Evolutionary conservation across 2,329 filamentous ascomycete species (phyloP).

Genomic region (Sarocladiaceae sp.): DNA sequence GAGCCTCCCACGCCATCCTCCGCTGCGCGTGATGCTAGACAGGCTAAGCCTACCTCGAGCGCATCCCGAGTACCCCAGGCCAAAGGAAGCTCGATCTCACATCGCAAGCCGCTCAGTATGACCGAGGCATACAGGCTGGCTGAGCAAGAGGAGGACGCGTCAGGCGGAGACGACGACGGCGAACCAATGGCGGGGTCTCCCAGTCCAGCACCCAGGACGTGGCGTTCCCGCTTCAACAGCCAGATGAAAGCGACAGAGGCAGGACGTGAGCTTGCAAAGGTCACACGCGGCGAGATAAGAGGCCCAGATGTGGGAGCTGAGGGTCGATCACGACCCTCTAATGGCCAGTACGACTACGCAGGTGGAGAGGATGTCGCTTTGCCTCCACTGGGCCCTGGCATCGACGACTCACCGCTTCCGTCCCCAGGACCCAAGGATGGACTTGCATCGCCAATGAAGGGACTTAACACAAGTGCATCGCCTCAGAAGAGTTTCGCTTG

Average conservation of each 20-base stretch:
- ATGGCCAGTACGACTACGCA: conserved; percentile 20
- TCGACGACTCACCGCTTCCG: conserved; percentile 28
- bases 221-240: conserved; percentile 27
- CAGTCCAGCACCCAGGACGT: conserved; percentile 43
- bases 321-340: conserved; percentile 1
- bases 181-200: conserved; percentile 37
- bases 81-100: conserved; percentile 15
- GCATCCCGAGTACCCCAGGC: conserved; percentile 1
- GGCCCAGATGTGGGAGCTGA: not conserved
- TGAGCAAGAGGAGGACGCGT: conserved; percentile 13
- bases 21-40: not conserved
- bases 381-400: conserved; percentile 32
- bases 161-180: conserved; percentile 10
- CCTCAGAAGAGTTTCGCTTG: conserved; percentile 49
- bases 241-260: conserved; percentile 5
- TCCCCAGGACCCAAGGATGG: conserved; percentile 23
- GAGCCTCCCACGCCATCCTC: not conserved
- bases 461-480: conserved; percentile 19
- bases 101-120: conserved; percentile 31
- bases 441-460: not conserved
- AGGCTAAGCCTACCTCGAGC: not conserved
- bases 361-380: conserved; percentile 18
- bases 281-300: not conserved
- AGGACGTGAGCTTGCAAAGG: conserved; percentile 7
- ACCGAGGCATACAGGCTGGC: conserved; percentile 32